Conservation (phyloP, 2,329 filamentous ascomycete species). For the Botrytis squamosa region DNA sequence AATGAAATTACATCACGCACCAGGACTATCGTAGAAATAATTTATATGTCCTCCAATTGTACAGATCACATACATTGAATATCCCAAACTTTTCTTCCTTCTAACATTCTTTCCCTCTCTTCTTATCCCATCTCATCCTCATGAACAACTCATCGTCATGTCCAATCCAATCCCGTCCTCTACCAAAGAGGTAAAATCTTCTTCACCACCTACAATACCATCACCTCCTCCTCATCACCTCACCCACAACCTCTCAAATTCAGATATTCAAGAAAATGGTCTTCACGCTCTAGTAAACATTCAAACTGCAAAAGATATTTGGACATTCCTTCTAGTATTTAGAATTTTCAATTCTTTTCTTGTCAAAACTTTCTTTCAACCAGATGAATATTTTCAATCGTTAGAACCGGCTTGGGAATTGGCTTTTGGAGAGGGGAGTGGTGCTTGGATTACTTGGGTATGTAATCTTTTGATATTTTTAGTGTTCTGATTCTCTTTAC, state of each 20-base stretch:
- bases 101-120: not conserved
- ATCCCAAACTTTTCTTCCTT: not conserved
- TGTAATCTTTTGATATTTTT: slow-evolving; percentile 34
- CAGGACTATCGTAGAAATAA: too few species aligned
- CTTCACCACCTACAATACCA: not conserved
- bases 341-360: slow-evolving; percentile 78
- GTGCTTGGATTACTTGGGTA: slow-evolving; percentile 97
- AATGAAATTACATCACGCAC: not conserved
- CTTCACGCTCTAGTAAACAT: slow-evolving; percentile 34
- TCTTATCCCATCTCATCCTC: not conserved
- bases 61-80: not conserved
- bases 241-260: not conserved
- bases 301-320: slow-evolving; percentile 35
- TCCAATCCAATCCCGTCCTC: not conserved
- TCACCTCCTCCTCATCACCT: not conserved
- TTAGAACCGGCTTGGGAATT: slow-evolving; percentile 92
- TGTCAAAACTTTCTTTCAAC: slow-evolving; percentile 91
- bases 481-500: not conserved
- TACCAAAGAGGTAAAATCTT: not conserved
- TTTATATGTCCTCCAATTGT: not conserved
- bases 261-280: slow-evolving; percentile 26
- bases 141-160: not conserved
- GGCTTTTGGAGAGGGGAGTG: slow-evolving; percentile 73
- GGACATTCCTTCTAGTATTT: slow-evolving; percentile 55
- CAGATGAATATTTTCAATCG: slow-evolving; percentile 95